These are phyloP conservation scores for Monosporascus sp. DNA, from an alignment of 2,329 filamentous ascomycete genomes.

Conservation along the genomic window DNA sequence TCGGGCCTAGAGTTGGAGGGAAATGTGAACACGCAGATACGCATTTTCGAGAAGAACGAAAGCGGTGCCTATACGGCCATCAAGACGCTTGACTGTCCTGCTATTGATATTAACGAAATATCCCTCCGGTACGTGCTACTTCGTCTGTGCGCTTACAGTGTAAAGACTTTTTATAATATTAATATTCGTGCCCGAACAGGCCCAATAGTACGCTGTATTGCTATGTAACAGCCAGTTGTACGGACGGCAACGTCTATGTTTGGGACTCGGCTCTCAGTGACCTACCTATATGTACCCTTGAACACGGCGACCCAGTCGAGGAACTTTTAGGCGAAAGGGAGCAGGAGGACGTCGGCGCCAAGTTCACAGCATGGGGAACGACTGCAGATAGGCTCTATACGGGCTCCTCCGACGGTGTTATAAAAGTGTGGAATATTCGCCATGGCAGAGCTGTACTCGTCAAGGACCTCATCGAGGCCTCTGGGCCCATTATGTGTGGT, in stretches of 20 bases:
- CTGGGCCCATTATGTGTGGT: slow-evolving; percentile 52
- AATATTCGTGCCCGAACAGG: slow-evolving; percentile 17
- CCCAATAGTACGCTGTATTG: slow-evolving; percentile 45
- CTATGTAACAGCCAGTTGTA: slow-evolving; percentile 57
- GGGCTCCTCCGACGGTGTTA: slow-evolving; percentile 55
- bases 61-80: slow-evolving; percentile 36
- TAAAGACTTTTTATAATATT: too few species aligned
- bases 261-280: slow-evolving; percentile 57
- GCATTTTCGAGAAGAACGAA: slow-evolving; percentile 40
- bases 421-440: slow-evolving; percentile 60
- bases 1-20: slow-evolving; percentile 36
- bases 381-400: slow-evolving; percentile 55
- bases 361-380: slow-evolving; percentile 57
- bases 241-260: slow-evolving; percentile 56
- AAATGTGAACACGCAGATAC: slow-evolving; percentile 49
- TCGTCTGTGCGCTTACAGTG: background rate
- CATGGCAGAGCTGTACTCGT: slow-evolving; percentile 37
- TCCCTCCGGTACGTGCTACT: slow-evolving; percentile 40
- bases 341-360: slow-evolving; percentile 55
- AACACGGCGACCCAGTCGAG: slow-evolving; percentile 40
- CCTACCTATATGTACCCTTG: slow-evolving; percentile 47
- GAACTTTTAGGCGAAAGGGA: slow-evolving; percentile 41
- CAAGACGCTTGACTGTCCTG: slow-evolving; percentile 53
- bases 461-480: slow-evolving; percentile 46
- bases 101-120: slow-evolving; percentile 58